Conservation (phyloP, 306 rosid species). For the Rosa persica region DNA sequence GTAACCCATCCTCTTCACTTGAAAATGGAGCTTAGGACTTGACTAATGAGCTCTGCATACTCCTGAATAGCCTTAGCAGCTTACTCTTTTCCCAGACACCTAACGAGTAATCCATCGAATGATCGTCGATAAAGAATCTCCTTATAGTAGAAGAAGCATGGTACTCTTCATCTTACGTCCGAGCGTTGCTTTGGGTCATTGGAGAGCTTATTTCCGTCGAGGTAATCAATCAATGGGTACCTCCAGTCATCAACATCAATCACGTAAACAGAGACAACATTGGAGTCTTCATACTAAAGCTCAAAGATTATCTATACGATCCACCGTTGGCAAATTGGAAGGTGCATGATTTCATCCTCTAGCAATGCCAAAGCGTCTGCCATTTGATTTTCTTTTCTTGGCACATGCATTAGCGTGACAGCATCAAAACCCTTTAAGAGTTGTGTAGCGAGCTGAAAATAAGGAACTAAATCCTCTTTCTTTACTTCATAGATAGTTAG, state of each 20-base stretch:
- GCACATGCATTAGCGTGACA: accelerated
- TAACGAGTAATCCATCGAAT: neutral
- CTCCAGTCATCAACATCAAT: neutral
- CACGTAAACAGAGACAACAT: too few relatives aligned
- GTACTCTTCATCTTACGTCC: too few relatives aligned
- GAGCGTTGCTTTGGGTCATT: neutral
- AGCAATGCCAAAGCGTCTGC: neutral
- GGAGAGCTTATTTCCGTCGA: neutral
- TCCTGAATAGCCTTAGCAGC: too few relatives aligned
- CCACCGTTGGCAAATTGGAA: neutral
- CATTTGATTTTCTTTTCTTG: neutral
- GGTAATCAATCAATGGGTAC: neutral
- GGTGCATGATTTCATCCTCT: too few relatives aligned
- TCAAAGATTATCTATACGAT: accelerated
- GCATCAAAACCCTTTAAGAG: too few relatives aligned
- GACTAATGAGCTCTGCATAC: neutral
- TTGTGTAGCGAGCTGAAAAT: too few relatives aligned
- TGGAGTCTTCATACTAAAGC: neutral
- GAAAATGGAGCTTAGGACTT: neutral
- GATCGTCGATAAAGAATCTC: too few relatives aligned
- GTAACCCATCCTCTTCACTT: neutral
- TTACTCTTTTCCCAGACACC: too few relatives aligned
- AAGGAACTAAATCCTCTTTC: too few relatives aligned
- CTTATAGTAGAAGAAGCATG: too few relatives aligned
- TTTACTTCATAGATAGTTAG: too few relatives aligned